Evolutionary conservation across 139 green algal species (phyloP).

Genomic region (Ettlia oleoabundans): DNA sequence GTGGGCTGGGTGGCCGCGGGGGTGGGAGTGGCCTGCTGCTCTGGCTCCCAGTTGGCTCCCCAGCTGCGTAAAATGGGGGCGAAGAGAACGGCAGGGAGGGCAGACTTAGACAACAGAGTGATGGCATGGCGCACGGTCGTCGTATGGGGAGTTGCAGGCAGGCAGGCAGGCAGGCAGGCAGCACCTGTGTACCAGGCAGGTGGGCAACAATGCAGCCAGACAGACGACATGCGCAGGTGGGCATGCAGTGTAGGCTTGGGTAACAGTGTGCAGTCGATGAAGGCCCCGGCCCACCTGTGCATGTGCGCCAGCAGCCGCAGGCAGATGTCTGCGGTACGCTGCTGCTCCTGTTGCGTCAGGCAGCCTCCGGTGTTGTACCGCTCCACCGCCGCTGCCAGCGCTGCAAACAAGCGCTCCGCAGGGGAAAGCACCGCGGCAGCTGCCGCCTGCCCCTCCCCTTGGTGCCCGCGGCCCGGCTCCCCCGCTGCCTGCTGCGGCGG

Average conservation of each 20-base stretch:
- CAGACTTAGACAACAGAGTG: not conserved
- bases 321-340: conserved; percentile 44
- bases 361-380: conserved; percentile 53
- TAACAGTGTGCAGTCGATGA: no score
- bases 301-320: conserved; percentile 71
- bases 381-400: conserved; percentile 16
- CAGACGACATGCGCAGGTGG: not conserved
- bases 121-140: no score
- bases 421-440: not conserved
- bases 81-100: not conserved
- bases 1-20: not conserved
- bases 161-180: no score
- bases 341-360: conserved; percentile 59
- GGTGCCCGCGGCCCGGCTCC: not conserved
- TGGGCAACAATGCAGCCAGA: not conserved
- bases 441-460: not conserved
- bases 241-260: not conserved
- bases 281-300: conserved; percentile 55
- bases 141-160: no score
- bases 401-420: conserved; percentile 3
- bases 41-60: conserved; percentile 20
- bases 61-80: conserved; percentile 2
- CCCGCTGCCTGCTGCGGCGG: not conserved
- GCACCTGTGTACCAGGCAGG: not conserved
- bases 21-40: not conserved